These are phyloP conservation scores for Aspergillus sojae DNA, from an alignment of 2,329 filamentous ascomycete species.

Conservation along the genomic window DNA sequence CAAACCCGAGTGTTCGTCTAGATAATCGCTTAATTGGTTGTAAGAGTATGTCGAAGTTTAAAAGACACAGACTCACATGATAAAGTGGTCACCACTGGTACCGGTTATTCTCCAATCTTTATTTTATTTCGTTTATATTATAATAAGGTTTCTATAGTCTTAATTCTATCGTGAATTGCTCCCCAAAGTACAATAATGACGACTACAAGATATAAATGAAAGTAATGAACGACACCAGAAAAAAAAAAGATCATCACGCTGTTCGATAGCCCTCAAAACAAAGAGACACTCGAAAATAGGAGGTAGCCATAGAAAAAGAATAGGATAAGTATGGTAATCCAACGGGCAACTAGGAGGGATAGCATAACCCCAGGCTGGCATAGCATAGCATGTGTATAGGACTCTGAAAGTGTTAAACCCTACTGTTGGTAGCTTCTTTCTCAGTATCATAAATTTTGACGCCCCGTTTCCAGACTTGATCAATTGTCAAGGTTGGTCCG, in stretches of 20 bases:
- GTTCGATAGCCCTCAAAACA: background rate
- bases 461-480: constrained; percentile 49
- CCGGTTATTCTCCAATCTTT: background rate
- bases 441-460: constrained; percentile 42
- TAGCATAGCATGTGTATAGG: background rate
- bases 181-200: background rate
- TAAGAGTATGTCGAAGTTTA: background rate
- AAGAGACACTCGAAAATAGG: background rate
- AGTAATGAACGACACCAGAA: background rate
- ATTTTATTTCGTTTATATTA: background rate
- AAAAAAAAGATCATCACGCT: background rate
- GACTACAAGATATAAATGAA: background rate
- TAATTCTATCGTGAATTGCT: background rate
- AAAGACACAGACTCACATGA: background rate
- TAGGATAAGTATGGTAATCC: background rate
- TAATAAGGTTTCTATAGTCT: background rate
- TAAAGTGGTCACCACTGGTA: background rate
- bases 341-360: background rate
- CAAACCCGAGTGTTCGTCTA: background rate
- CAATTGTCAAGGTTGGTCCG: constrained; percentile 38
- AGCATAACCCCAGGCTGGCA: background rate
- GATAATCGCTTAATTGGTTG: background rate
- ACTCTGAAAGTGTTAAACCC: background rate
- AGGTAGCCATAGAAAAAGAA: background rate
- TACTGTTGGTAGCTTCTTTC: constrained; percentile 24